A percentile compares a stretch with the other conserved stretches of the same genome.
phyloP scores from a whole-genome alignment of 2,329 filamentous ascomycete species.

The Sporothrix euskadiensis region DNA sequence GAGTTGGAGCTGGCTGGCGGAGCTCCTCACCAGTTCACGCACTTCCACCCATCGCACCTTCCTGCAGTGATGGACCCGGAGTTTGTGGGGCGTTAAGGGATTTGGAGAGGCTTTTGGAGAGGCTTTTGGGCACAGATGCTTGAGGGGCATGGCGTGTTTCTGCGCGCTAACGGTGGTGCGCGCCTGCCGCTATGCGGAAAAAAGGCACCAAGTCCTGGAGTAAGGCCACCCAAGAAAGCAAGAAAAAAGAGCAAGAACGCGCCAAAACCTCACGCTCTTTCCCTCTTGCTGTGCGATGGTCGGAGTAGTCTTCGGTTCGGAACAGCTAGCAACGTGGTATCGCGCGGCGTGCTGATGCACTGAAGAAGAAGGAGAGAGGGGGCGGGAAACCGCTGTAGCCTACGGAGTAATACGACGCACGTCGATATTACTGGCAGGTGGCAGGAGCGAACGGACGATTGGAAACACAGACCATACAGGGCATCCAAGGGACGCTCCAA shows the following conservation, averaged over 20 bases:
- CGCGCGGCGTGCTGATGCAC: background rate
- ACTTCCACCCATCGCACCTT: background rate
- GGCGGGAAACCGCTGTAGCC: background rate
- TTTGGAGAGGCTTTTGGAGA: conserved; percentile 10
- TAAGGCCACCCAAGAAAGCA: background rate
- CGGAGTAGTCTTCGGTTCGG: background rate
- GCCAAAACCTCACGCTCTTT: conserved; percentile 5
- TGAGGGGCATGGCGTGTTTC: conserved; percentile 24
- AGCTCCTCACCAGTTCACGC: background rate
- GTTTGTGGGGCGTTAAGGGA: background rate
- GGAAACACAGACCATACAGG: conserved; percentile 12
- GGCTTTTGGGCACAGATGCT: background rate
- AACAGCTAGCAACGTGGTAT: background rate
- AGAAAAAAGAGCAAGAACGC: background rate
- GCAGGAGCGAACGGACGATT: background rate
- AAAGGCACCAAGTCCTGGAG: conserved; percentile 1
- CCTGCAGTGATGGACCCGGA: conserved; percentile 10
- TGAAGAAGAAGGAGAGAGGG: background rate
- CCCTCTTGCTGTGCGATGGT: background rate
- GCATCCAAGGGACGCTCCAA: background rate
- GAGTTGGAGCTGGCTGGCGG: background rate
- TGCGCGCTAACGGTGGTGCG: conserved; percentile 1
- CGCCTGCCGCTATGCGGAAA: background rate
- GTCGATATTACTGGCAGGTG: background rate
- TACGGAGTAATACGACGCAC: background rate